Percentiles rank a stretch among this genome's conserved stretches.
Evolutionary conservation across 768 basidiomycete genomes (phyloP).

Genomic region (Thelephora ganbajun): DNA sequence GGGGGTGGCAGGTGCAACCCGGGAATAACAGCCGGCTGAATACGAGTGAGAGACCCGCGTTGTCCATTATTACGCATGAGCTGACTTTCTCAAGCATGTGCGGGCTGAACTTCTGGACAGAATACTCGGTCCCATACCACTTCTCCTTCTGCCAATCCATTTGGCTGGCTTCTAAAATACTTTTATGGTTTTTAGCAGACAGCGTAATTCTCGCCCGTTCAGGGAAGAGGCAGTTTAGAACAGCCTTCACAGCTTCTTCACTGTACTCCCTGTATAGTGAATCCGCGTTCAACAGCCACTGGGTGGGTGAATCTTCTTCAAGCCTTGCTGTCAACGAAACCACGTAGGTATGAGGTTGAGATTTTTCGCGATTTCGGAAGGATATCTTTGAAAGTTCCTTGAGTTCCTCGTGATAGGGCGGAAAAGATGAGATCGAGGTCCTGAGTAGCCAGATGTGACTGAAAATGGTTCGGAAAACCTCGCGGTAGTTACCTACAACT

Average conservation of each 20-base stretch:
- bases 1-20: conserved; percentile 30
- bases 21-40: conserved; percentile 10
- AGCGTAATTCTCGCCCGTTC: conserved; percentile 26
- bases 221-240: conserved; percentile 10
- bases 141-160: conserved; percentile 24
- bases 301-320: conserved; percentile 9
- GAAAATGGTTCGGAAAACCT: conserved; percentile 27
- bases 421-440: conserved; percentile 1
- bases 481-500: conserved; percentile 23
- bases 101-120: conserved; percentile 17
- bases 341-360: conserved; percentile 27
- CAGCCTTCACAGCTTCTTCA: conserved; percentile 10
- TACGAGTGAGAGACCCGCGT: conserved; percentile 5
- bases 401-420: conserved; percentile 25
- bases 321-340: conserved; percentile 20
- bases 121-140: conserved; percentile 39
- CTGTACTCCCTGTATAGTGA: conserved; percentile 10
- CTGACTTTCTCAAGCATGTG: conserved; percentile 21
- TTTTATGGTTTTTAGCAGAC: conserved; percentile 22
- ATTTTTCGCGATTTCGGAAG: conserved; percentile 35
- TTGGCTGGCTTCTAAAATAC: conserved; percentile 4
- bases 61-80: background rate
- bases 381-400: conserved; percentile 26
- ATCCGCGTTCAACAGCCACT: conserved; percentile 8
- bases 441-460: conserved; percentile 23